Evolutionary conservation across 805 yeast species (phyloP).

Genomic region (Starmerella vaccinii): DNA sequence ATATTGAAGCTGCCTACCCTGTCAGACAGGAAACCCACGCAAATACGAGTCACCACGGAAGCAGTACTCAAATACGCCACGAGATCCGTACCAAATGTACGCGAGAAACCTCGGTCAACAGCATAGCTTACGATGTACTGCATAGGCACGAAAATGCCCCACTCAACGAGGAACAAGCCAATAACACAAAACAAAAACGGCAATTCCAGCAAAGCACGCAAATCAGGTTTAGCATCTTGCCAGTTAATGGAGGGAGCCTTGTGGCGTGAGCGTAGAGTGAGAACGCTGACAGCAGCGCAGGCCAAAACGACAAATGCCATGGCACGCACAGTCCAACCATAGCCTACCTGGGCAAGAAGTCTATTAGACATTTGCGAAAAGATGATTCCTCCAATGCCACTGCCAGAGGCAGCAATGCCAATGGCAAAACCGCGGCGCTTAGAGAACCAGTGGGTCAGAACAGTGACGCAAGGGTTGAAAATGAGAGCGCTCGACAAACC

Average conservation of each 20-base stretch:
- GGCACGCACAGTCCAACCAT: conserved; percentile 49
- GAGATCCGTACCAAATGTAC: conserved; percentile 31
- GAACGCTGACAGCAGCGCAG: conserved; percentile 29
- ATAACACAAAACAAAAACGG: conserved; percentile 27
- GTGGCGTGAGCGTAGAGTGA: conserved; percentile 34
- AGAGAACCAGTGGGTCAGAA: conserved; percentile 53
- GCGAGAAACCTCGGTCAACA: conserved; percentile 37
- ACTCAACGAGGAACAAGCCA: conserved; percentile 36
- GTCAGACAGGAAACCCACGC: conserved; percentile 50
- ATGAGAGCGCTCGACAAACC: conserved; percentile 38
- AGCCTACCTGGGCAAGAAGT: conserved; percentile 43
- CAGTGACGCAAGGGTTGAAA: conserved; percentile 46
- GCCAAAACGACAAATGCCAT: conserved; percentile 31
- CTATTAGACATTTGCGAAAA: conserved; percentile 46
- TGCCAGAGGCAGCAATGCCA: conserved; percentile 56
- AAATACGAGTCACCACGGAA: conserved; percentile 44
- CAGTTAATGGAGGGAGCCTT: conserved; percentile 14
- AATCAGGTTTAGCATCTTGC: conserved; percentile 26
- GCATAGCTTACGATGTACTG: conserved; percentile 54
- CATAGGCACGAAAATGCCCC: conserved; percentile 41
- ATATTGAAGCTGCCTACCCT: conserved; percentile 47
- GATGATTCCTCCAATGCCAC: conserved; percentile 55
- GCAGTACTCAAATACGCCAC: conserved; percentile 41
- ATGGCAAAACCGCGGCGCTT: conserved; percentile 48
- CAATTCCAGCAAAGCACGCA: conserved; percentile 27